A percentile compares a stretch with the other conserved stretches of the same genome.
phyloP scores from a whole-genome alignment of 352 stramenopile genomes.

The Globisporangium uncinulatum region DNA sequence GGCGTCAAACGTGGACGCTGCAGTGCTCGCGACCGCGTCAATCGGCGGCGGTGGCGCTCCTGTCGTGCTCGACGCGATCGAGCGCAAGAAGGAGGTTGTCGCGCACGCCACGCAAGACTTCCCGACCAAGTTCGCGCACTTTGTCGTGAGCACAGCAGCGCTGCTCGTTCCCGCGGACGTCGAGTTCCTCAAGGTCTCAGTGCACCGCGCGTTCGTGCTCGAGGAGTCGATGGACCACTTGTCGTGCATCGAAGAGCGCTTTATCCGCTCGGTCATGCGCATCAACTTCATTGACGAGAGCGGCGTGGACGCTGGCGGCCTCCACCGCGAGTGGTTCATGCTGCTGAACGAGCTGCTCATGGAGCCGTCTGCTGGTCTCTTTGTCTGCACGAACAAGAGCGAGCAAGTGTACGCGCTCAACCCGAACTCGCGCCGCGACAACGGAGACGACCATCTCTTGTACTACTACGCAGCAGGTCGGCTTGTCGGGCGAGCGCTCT shows the following conservation, averaged over 20 bases:
- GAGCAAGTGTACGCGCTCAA: constrained; percentile 67
- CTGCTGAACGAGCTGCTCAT: constrained; percentile 62
- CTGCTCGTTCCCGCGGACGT: constrained; percentile 37
- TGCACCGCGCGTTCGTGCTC: constrained; percentile 48
- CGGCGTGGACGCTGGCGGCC: constrained; percentile 77
- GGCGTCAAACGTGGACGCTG: constrained; percentile 27
- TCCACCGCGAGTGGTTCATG: constrained; percentile 88
- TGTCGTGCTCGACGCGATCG: constrained; percentile 20
- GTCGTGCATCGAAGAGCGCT: constrained; percentile 39
- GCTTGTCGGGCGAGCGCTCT: constrained; percentile 48
- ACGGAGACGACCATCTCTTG: constrained; percentile 62
- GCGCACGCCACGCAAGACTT: constrained; percentile 45
- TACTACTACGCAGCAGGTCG: constrained; percentile 56
- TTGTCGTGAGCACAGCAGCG: constrained; percentile 37
- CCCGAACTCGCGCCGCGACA: constrained; percentile 44
- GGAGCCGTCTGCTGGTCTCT: constrained; percentile 41
- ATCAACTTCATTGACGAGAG: constrained; percentile 81
- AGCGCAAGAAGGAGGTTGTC: constrained; percentile 34
- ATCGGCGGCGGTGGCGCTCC: constrained; percentile 12
- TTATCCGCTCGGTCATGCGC: constrained; percentile 57
- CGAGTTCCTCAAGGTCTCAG: constrained; percentile 44
- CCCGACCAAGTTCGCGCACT: constrained; percentile 68
- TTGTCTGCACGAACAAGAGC: constrained; percentile 39
- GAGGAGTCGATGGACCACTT: constrained; percentile 71
- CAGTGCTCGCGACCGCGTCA: constrained; percentile 17